These are phyloP conservation scores for sorghum (Sorghum bicolor) DNA, from an alignment of 176 grass and related monocot species.

Conservation along the genomic window Sorghum_bicolor_NCBIv3 NC_012876.2:61760001-61760500, in stretches of 20 bases:
- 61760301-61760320: conserved; percentile 93
- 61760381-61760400: conserved; percentile 76
- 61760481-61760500: conserved; percentile 91
- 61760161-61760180: not conserved
- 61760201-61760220: not conserved
- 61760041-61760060: not conserved
- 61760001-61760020: not conserved
- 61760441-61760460: conserved; percentile 87
- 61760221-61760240: conserved; percentile 2
- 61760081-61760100: not conserved
- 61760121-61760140: conserved; percentile 23
- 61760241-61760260: conserved; percentile 17
- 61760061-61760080: not conserved
- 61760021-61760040: not conserved
- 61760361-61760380: conserved; percentile 88
- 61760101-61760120: conserved; percentile 9
- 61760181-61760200: not conserved
- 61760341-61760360: conserved; percentile 98
- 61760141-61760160: not conserved
- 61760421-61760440: conserved; percentile 91
- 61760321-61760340: conserved; percentile 82
- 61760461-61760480: conserved; percentile 83
- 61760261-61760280: conserved; percentile 19
- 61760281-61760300: conserved; percentile 76
- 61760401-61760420: conserved; percentile 93